These are phyloP conservation scores for Coriaria nepalensis DNA, from an alignment of 306 rosid species.

Conservation along the genomic window DNA sequence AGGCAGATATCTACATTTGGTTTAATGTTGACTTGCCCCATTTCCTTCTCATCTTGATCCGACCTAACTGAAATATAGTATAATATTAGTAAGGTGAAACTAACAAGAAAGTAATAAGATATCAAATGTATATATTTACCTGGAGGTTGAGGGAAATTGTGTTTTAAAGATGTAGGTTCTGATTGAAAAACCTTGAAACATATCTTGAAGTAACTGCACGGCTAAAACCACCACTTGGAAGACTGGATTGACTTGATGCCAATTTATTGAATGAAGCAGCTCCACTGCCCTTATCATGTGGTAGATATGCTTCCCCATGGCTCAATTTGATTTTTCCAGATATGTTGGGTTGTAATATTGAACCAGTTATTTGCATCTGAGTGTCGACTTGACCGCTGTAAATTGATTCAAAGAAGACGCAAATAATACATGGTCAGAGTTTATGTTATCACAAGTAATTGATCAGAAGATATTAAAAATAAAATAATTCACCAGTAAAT, in stretches of 20 bases:
- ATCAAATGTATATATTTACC: conserved; percentile 30
- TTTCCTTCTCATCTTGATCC: conserved; percentile 40
- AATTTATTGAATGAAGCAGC: conserved; percentile 52
- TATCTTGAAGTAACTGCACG: conserved; percentile 63
- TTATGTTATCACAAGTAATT: no score
- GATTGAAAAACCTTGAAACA: conserved; percentile 70
- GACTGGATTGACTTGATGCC: conserved; percentile 46
- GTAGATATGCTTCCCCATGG: conserved; percentile 94
- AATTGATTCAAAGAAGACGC: neutral
- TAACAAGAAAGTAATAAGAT: conserved; percentile 8
- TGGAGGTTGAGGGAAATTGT: conserved; percentile 37
- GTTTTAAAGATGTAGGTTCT: conserved; percentile 39
- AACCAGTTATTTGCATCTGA: conserved; percentile 88
- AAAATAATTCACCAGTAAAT: neutral
- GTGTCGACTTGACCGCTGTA: conserved; percentile 93
- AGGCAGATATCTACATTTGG: conserved; percentile 53
- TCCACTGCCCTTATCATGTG: conserved; percentile 81
- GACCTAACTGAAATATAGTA: conserved; percentile 28
- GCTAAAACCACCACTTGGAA: conserved; percentile 45
- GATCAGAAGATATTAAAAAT: no score
- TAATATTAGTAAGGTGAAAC: no score
- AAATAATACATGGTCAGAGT: no score
- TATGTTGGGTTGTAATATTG: conserved; percentile 76
- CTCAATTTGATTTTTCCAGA: conserved; percentile 80
- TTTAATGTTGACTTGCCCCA: conserved; percentile 41